phyloP scores from a whole-genome alignment of 2,329 filamentous ascomycete genomes.

The Aspergillus eucalypticola region DNA sequence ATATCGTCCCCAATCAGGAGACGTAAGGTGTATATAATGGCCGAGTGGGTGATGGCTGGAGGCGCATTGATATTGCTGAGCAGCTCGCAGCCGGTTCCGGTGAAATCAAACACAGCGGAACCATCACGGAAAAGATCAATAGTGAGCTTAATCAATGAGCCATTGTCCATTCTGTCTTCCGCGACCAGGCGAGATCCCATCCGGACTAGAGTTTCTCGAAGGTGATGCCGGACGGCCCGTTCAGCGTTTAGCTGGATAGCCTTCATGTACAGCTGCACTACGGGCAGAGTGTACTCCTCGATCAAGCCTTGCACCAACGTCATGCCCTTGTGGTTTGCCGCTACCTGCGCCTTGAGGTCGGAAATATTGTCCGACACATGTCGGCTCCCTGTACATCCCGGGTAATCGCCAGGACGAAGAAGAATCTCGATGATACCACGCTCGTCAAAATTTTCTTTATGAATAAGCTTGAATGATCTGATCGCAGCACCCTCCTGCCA shows the following conservation, averaged over 20 bases:
- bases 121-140: conserved; percentile 71
- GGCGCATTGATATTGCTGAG: conserved; percentile 74
- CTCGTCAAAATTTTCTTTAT: conserved; percentile 39
- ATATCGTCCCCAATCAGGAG: conserved; percentile 76
- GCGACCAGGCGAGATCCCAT: conserved; percentile 64
- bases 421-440: conserved; percentile 55
- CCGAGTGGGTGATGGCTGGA: conserved; percentile 73
- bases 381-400: conserved; percentile 72
- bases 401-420: conserved; percentile 45
- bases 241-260: conserved; percentile 70
- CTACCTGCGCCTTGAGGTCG: conserved; percentile 48
- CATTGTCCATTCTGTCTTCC: conserved; percentile 80
- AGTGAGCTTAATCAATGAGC: conserved; percentile 71
- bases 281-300: conserved; percentile 33
- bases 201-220: conserved; percentile 55
- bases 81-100: conserved; percentile 74
- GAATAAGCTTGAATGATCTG: conserved; percentile 33
- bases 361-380: conserved; percentile 53
- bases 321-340: conserved; percentile 47
- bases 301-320: conserved; percentile 39
- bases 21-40: conserved; percentile 78
- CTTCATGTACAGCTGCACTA: conserved; percentile 46
- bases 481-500: conserved; percentile 44
- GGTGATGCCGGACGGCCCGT: conserved; percentile 55
- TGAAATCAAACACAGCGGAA: conserved; percentile 73